phyloP scores from a whole-genome alignment of 2,329 filamentous ascomycete species.

The Dactylellina drechsleri region DNA sequence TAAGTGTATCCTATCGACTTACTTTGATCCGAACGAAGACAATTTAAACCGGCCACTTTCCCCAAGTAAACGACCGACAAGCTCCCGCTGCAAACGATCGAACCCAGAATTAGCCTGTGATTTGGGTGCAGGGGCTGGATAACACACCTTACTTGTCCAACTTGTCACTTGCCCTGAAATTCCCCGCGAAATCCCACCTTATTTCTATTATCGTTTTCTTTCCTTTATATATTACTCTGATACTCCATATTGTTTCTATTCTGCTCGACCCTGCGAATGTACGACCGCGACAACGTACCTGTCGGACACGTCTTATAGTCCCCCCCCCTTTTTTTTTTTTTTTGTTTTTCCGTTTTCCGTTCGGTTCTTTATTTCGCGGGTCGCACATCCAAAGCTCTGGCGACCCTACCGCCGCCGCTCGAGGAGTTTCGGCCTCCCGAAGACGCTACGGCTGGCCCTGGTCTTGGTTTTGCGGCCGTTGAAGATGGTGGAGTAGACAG shows the following conservation, averaged over 20 bases:
- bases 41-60: constrained; percentile 6
- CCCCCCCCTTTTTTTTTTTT: background rate
- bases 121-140: background rate
- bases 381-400: constrained; percentile 38
- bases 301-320: constrained; percentile 8
- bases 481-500: constrained; percentile 37
- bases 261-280: constrained; percentile 12
- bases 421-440: constrained; percentile 47
- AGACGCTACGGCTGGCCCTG: constrained; percentile 28
- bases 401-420: constrained; percentile 41
- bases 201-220: background rate
- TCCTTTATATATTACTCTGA: background rate
- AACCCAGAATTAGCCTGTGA: background rate
- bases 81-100: constrained; percentile 4
- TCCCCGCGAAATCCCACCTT: constrained; percentile 1
- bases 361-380: constrained; percentile 16
- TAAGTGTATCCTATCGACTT: no score
- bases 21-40: background rate
- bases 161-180: constrained; percentile 9
- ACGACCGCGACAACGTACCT: constrained; percentile 1
- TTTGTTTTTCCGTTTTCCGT: background rate
- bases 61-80: constrained; percentile 4
- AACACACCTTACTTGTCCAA: background rate
- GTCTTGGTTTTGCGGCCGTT: background rate
- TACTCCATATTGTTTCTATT: background rate